Evolutionary conservation across 352 stramenopile species (phyloP).

Genomic region (Phytopythium boreale): DNA sequence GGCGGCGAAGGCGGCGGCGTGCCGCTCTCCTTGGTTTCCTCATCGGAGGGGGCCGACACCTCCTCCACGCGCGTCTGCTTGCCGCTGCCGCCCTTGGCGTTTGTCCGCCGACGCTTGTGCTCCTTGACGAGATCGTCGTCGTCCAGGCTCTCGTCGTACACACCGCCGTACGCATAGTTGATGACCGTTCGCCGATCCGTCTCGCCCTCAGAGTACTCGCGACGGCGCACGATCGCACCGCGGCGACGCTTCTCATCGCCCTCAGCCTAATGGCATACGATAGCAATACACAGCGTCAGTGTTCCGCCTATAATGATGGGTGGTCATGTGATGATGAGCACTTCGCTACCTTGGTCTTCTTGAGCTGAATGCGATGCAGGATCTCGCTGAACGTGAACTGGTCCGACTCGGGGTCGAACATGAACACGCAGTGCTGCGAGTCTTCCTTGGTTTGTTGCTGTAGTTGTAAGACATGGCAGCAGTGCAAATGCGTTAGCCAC

Average conservation of each 20-base stretch:
- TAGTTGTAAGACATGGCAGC: neutral
- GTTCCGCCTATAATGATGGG: neutral
- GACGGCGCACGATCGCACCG: constrained; percentile 72
- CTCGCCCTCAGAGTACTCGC: constrained; percentile 71
- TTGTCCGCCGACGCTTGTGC: constrained; percentile 54
- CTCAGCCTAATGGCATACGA: constrained; percentile 26
- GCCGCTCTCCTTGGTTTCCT: constrained; percentile 41
- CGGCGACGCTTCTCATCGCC: constrained; percentile 78
- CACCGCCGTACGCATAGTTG: constrained; percentile 54
- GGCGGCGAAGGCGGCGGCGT: constrained; percentile 19
- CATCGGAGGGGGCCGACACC: constrained; percentile 22
- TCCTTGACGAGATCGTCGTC: constrained; percentile 59
- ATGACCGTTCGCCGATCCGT: constrained; percentile 52
- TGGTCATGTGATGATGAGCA: neutral
- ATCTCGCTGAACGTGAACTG: constrained; percentile 80
- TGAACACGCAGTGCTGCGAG: constrained; percentile 76
- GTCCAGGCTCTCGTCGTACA: constrained; percentile 68
- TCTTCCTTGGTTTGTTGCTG: constrained; percentile 24
- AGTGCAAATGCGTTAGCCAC: constrained; percentile 1
- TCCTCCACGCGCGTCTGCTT: constrained; percentile 6
- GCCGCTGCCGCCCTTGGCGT: constrained; percentile 13
- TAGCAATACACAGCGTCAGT: neutral
- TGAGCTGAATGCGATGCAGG: constrained; percentile 71
- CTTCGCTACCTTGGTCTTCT: constrained; percentile 67
- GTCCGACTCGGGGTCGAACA: constrained; percentile 70